Evolutionary conservation across 2,329 filamentous ascomycete species (phyloP).

Genomic region (Fusarium burgessii): DNA sequence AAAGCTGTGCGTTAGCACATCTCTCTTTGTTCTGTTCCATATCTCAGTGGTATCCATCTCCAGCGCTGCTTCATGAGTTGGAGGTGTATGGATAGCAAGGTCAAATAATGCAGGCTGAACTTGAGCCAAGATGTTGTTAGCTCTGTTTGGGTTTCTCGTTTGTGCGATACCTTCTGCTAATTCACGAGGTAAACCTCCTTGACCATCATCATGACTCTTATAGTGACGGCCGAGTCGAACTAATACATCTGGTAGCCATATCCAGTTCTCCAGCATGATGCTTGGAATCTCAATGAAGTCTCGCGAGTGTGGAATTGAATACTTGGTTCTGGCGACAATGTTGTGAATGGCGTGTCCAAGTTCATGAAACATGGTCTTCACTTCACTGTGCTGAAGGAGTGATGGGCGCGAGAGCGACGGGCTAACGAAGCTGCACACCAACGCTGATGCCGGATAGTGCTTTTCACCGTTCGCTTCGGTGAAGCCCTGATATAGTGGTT

Average conservation of each 20-base stretch:
- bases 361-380: neutral
- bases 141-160: neutral
- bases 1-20: neutral
- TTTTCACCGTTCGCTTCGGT: accelerated
- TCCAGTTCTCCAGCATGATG: neutral
- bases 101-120: neutral
- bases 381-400: neutral
- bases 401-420: neutral
- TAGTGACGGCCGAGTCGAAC: neutral
- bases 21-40: neutral
- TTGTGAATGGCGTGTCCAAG: neutral
- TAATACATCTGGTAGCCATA: neutral
- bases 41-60: neutral
- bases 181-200: neutral
- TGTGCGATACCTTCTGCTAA: neutral
- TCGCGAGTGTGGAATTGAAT: neutral
- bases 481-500: accelerated
- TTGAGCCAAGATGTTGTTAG: neutral
- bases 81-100: neutral
- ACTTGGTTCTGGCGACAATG: neutral
- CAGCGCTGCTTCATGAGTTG: neutral
- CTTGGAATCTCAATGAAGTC: neutral
- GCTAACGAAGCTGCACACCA: neutral
- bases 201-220: neutral
- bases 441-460: neutral